These are phyloP conservation scores for Fusarium nurragi DNA, from an alignment of 2,329 filamentous ascomycete species.

Conservation along the genomic window DNA sequence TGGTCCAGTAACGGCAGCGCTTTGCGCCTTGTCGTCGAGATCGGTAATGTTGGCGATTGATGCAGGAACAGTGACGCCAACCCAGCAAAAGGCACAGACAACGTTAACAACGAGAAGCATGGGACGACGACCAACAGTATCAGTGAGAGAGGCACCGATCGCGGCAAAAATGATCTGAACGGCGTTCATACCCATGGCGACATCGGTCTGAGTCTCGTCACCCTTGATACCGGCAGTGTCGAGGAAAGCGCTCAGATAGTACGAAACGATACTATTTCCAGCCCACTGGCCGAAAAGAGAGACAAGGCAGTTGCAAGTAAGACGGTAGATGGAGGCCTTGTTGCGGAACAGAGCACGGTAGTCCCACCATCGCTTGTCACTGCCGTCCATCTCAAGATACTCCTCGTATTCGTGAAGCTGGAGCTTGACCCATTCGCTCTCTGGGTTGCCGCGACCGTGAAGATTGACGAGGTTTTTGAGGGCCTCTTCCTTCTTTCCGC, in stretches of 20 bases:
- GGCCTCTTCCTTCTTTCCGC: constrained; percentile 45
- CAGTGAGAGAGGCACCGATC: constrained; percentile 59
- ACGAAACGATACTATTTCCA: constrained; percentile 55
- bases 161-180: constrained; percentile 60
- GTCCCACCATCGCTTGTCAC: constrained; percentile 60
- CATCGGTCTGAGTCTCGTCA: constrained; percentile 53
- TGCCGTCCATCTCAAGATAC: constrained; percentile 55
- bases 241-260: constrained; percentile 61
- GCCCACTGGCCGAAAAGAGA: constrained; percentile 60
- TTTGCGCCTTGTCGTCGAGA: constrained; percentile 40
- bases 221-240: constrained; percentile 59
- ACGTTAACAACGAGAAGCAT: constrained; percentile 59
- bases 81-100: constrained; percentile 58
- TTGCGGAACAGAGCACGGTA: constrained; percentile 56
- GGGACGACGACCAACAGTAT: constrained; percentile 60
- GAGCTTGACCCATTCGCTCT: constrained; percentile 47
- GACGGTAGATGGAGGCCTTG: constrained; percentile 54
- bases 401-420: constrained; percentile 58
- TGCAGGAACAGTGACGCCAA: constrained; percentile 58
- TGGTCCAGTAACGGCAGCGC: constrained; percentile 40
- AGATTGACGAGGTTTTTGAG: constrained; percentile 49
- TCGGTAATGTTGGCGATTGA: constrained; percentile 49
- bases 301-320: constrained; percentile 55
- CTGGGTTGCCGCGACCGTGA: constrained; percentile 56
- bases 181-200: constrained; percentile 60